Base-by-base conservation (phyloP, 2,329 filamentous ascomycete species). In the Trichophyton benhamiae region DNA sequence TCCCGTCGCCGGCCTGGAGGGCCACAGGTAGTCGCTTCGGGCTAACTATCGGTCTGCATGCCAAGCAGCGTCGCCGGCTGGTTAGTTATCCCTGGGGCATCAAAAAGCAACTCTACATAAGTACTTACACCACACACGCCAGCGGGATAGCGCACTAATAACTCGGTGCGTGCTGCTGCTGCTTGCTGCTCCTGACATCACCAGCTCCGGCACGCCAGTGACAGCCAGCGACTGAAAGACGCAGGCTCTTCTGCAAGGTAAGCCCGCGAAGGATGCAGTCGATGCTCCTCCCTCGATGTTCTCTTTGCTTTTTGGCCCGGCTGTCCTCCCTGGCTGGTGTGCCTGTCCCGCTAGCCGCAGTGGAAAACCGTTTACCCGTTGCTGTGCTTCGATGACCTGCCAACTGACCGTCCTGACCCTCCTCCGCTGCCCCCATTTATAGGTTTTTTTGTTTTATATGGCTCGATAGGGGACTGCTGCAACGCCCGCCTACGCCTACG, bases 21-120 rank as follows among this genome's bases (percentile, higher is more conserved):
- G 33, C 25, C 49, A 33, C 13, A n/a, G 15, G 22, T 17, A 30
- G 27, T 17, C 27, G 27, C 27, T 17, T 30, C 27, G 8, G 15
- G 6, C 25, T 42, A 46, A 63, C 58, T 49, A 57, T 52, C 60
- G 58, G 33, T 65, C 62, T 70, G 66, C 67, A 66, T 65, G 66
- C 67, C 67, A 69, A 67, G 66, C 63, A 69, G 67, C 69, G 72
- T 67, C 70, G 69, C 71, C 70, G 69, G 68, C 67, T 70, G 68
- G 69, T 68, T 66, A 68, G 69, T 68, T 67, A 68, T 71, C 68
- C 71, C 69, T 68, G 66, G 68, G 41, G 66, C 30, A 36, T 36
- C 52, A 55, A 55, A 55, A 55, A 55, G 52, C 52, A 55, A 55
- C 52, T 68, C 20, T 20, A 20, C 20, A 20, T 20, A 1, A 20